phyloP scores from a whole-genome alignment of 2,329 filamentous ascomycete genomes.

The Trichoderma endophyticum region DNA sequence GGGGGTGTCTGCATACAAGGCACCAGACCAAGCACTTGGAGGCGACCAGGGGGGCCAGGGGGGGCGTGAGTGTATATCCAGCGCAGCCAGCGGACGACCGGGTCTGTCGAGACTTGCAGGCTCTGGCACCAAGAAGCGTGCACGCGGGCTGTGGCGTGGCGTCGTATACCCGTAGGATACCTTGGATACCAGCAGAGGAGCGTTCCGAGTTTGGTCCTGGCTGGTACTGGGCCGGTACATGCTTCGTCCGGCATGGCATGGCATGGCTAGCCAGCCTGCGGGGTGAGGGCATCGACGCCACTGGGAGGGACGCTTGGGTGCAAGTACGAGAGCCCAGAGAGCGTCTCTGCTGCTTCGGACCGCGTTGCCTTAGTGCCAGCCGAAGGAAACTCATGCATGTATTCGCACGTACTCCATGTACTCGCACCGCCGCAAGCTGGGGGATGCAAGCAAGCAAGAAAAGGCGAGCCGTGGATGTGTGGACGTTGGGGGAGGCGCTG shows the following conservation, averaged over 20 bases:
- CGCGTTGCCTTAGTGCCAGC: constrained; percentile 11
- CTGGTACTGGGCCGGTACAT: not conserved
- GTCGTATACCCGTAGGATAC: not conserved
- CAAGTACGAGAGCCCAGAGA: not conserved
- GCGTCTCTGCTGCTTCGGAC: constrained; percentile 4
- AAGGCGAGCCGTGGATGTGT: not conserved
- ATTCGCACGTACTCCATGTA: not conserved
- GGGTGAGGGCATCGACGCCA: constrained; percentile 5
- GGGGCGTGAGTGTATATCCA: not conserved
- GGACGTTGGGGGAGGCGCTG: not conserved
- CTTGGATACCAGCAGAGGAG: not conserved
- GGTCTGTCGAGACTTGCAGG: not conserved
- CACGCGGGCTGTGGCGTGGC: constrained; percentile 1
- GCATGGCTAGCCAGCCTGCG: not conserved
- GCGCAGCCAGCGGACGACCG: not conserved
- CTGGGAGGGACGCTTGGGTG: not conserved
- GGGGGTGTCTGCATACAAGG: not conserved
- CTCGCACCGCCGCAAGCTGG: not conserved
- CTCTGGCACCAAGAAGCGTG: not conserved
- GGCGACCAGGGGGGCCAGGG: not conserved
- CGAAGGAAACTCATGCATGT: constrained; percentile 11
- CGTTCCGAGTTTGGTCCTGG: not conserved
- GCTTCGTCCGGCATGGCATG: not conserved
- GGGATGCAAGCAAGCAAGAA: constrained; percentile 2
- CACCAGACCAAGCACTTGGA: not conserved